Conservation (phyloP, 345 rosid species). For the Eucalyptus viminalis region DNA sequence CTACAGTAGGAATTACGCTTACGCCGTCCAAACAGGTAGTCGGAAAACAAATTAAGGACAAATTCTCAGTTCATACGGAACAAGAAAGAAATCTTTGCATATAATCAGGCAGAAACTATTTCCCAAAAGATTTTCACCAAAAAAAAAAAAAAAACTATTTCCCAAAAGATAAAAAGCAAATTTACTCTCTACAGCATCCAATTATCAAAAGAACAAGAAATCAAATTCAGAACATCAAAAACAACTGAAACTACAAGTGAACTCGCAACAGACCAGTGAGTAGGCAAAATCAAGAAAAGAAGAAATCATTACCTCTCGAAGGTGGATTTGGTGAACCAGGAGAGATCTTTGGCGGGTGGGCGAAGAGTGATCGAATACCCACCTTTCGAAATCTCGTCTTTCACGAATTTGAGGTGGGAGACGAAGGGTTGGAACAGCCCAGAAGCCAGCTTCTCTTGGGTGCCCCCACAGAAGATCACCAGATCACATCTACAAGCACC, state of each 20-base stretch:
- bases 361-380: slow-evolving; percentile 73
- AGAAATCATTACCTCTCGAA: slow-evolving; percentile 49
- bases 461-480: slow-evolving; percentile 47
- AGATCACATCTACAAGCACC: slow-evolving; percentile 56
- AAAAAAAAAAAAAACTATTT: not conserved
- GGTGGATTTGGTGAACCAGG: slow-evolving; percentile 87
- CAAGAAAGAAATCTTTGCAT: not conserved
- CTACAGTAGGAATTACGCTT: not conserved
- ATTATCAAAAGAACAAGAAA: not conserved
- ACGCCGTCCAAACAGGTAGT: not conserved
- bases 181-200: not conserved
- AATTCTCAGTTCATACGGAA: not conserved
- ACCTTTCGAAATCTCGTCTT: slow-evolving; percentile 77
- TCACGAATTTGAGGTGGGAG: slow-evolving; percentile 58
- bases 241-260: not conserved
- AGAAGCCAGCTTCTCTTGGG: slow-evolving; percentile 73
- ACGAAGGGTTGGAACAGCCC: slow-evolving; percentile 78
- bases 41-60: not conserved
- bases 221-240: not conserved
- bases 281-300: not conserved
- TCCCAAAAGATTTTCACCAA: not conserved
- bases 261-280: not conserved
- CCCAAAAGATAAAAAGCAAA: not conserved
- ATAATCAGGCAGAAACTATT: not conserved
- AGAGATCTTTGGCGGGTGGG: slow-evolving; percentile 32